Evolutionary conservation across 2,329 filamentous ascomycete species (phyloP), one percentile per base, ranked within the genome.

Genomic region (Sporothrix brasiliensis): DNA sequence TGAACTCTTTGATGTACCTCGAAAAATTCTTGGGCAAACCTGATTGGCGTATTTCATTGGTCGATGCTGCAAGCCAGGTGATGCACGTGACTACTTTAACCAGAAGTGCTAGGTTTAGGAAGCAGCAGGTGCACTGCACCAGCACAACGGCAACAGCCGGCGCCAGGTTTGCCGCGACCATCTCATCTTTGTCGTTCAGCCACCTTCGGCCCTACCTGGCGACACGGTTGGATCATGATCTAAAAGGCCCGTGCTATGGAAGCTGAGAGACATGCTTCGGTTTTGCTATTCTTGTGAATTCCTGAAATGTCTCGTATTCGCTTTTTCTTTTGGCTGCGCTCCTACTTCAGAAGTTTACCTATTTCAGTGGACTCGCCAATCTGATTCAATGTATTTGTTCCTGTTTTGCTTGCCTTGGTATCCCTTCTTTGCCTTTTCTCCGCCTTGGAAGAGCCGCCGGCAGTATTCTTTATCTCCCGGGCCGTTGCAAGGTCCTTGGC

Each of bases 31-130:
- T 47, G 53, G 50, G 34, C 50, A 44, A 24, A 30, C 34, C 21
- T 34, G 66, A 68, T 68, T 68, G 50, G 39, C 34, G 30, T 52
- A 27, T 56, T n/a, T 68, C 34, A 68, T 68, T 68, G 66, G 66
- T 13, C 21, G 4, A 44, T 30, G 14, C 1, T 3, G 41, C 41
- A 13, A 44, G 11, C 41, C 30, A 16, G 34, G 14, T 5, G n/a
- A 14, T 34, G 65, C 66, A 68, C 66, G 66, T 68, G 66, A 68
- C 61, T 4, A 47, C 2, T 34, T 19, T 67, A 9, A 7, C 16
- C 1, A 14, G 30, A 16, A 16, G 34, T 50, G 44, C 5, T 9
- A 2, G 21, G 24, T 47, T 47, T 14, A 30, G 27, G 3, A 5
- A 4, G 27, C 27, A 27, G 27, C 27, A 27, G 27, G 27, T 2